Base-by-base conservation (phyloP, 2,329 filamentous ascomycete genomes). In the Neospermospora avenae region DNA sequence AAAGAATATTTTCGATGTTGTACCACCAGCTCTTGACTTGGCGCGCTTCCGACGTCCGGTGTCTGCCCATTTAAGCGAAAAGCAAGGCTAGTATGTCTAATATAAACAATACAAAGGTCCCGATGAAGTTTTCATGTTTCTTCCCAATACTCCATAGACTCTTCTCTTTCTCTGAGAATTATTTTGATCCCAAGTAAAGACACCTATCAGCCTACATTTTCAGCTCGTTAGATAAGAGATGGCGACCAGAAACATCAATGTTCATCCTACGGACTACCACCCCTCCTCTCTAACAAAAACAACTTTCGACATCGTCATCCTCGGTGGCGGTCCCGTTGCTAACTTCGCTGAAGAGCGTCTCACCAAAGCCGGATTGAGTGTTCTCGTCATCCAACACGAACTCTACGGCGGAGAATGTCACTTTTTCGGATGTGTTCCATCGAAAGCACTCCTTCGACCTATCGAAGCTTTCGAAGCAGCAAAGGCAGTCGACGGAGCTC, bases 381-480 rank as follows among this genome's bases (percentile, higher is more conserved):
- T 44, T 22, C 37, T 52, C 34, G 41, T 62, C 20, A 46, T 62
- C 31, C 28, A 62, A 34, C 42, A 59, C n/a, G 60, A 62, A 46
- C 53, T 62, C 44, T 34, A 42, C 25, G 60, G 60, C 18, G 60
- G 60, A 3, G 60, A 62, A 8, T 62, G 60, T 55, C 60, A 34
- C 28, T 62, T 59, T 52, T 62, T 34, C n/a, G 60, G 28, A 24
- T 62, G 60, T 41, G 46, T 62, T 18, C 60, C 60, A 3, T 44
- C 31, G 20, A 62, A 62, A 39, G 60, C 60, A 25, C 42, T 62
- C 25, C 45, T 62, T 16, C 41, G 60, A 41, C 60, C 60, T 3
- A 57, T 37, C 22, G 60, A 62, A 57, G 60, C 60, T 24, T 46
- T 62, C 7, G 51, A 62, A 31, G 56, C 44, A n/a, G 60, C 57